A percentile compares a stretch with the other conserved stretches of the same genome.
These are phyloP conservation scores for Boechera divaricarpa DNA, from an alignment of 345 rosid genomes.

Conservation along the genomic window DNA sequence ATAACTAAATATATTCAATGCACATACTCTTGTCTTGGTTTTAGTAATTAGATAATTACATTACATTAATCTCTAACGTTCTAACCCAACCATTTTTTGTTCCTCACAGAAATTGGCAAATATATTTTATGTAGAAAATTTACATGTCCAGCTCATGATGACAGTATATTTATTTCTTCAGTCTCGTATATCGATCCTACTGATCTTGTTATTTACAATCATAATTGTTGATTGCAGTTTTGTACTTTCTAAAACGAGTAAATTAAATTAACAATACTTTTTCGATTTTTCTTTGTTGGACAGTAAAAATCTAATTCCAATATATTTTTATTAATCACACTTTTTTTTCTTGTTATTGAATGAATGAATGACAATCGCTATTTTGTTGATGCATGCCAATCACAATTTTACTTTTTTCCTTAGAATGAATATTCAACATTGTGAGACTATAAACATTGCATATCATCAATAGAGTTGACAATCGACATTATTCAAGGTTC, in stretches of 20 bases:
- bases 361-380: neutral
- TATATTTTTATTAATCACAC: neutral
- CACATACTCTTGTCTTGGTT: neutral
- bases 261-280: neutral
- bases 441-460: neutral
- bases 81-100: neutral
- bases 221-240: neutral
- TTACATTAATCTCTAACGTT: neutral
- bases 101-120: neutral
- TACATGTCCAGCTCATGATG: neutral
- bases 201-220: neutral
- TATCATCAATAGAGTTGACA: constrained; percentile 27
- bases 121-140: neutral
- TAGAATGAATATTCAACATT: constrained; percentile 13
- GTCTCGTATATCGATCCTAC: neutral
- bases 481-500: constrained; percentile 18
- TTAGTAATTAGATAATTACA: neutral
- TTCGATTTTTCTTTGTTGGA: neutral
- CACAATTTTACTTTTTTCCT: neutral
- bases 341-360: neutral
- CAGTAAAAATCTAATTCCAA: neutral
- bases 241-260: neutral
- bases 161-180: no score
- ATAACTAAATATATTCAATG: neutral
- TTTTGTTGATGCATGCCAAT: neutral